Conservation (phyloP, 352 stramenopile species). For the Phytophthora meadii region DNA sequence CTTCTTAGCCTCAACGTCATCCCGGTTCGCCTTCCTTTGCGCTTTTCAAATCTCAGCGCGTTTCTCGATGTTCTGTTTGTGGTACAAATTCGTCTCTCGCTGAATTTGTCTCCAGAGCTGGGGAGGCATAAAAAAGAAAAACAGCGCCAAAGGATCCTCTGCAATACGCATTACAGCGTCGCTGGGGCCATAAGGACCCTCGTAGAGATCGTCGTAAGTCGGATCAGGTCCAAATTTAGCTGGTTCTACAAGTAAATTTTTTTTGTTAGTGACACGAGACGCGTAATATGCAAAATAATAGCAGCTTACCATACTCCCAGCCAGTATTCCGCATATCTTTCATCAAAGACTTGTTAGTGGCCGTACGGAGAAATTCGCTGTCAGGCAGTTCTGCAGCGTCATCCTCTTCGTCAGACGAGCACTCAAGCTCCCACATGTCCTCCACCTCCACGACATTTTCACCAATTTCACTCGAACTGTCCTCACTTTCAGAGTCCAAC, state of each 20-base stretch:
- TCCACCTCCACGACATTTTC: neutral
- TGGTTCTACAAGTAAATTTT: neutral
- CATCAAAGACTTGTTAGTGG: neutral
- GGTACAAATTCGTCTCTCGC: neutral
- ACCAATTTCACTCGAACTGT: neutral
- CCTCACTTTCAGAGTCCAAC: neutral
- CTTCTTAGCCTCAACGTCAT: neutral
- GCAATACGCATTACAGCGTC: neutral
- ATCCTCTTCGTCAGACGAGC: neutral
- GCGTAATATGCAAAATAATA: neutral
- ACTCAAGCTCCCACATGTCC: neutral
- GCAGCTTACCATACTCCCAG: neutral
- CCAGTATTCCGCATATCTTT: neutral
- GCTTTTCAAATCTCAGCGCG: neutral
- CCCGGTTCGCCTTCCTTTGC: neutral
- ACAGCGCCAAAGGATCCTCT: neutral
- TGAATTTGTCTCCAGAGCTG: neutral
- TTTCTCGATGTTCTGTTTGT: neutral
- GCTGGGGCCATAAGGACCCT: neutral
- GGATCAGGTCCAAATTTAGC: neutral
- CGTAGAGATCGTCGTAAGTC: neutral
- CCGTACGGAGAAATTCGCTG: neutral
- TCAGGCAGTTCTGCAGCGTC: neutral
- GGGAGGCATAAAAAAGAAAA: constrained; percentile 1
- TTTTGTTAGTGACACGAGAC: neutral